A percentile compares a stretch with the other conserved stretches of the same genome.
phyloP scores from a whole-genome alignment of 305 asterid genomes.

The Caryopteris hybrid region DNA sequence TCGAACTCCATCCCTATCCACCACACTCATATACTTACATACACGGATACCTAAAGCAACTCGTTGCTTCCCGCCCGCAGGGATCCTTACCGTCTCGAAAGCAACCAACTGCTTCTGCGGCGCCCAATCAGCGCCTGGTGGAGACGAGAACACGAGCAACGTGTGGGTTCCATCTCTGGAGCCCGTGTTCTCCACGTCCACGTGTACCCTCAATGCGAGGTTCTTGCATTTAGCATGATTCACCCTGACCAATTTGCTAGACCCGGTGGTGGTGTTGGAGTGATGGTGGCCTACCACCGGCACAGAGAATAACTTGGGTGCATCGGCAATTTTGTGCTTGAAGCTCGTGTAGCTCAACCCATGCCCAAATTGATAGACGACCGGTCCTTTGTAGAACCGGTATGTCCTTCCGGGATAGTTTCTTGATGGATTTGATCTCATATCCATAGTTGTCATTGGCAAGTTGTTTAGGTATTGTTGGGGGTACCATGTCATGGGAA shows the following conservation, averaged over 20 bases:
- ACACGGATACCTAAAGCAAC: slow-evolving; percentile 41
- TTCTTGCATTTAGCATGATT: slow-evolving; percentile 46
- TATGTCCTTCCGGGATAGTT: slow-evolving; percentile 77
- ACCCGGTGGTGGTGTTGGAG: slow-evolving; percentile 22
- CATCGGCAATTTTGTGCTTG: slow-evolving; percentile 36
- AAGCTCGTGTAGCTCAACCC: slow-evolving; percentile 74
- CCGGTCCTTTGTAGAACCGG: slow-evolving; percentile 68
- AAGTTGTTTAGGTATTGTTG: slow-evolving; percentile 50
- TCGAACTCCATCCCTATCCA: slow-evolving; percentile 52
- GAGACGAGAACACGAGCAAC: slow-evolving; percentile 50
- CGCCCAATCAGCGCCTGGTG: slow-evolving; percentile 42
- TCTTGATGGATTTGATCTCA: slow-evolving; percentile 49
- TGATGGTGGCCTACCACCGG: slow-evolving; percentile 42
- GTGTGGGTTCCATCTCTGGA: slow-evolving; percentile 53
- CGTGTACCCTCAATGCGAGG: slow-evolving; percentile 29
- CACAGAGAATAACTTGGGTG: slow-evolving; percentile 37
- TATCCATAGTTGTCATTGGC: slow-evolving; percentile 69
- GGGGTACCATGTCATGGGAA: slow-evolving; percentile 83
- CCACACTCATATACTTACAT: slow-evolving; percentile 68
- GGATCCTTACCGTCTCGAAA: slow-evolving; percentile 43
- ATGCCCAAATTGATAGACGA: slow-evolving; percentile 63
- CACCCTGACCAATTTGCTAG: slow-evolving; percentile 34
- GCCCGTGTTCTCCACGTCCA: slow-evolving; percentile 61
- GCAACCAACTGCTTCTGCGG: slow-evolving; percentile 61
- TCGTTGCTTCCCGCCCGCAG: slow-evolving; percentile 30